Conservation (phyloP, 2,329 filamentous ascomycete species). For the Trichoderma sp. region DNA sequence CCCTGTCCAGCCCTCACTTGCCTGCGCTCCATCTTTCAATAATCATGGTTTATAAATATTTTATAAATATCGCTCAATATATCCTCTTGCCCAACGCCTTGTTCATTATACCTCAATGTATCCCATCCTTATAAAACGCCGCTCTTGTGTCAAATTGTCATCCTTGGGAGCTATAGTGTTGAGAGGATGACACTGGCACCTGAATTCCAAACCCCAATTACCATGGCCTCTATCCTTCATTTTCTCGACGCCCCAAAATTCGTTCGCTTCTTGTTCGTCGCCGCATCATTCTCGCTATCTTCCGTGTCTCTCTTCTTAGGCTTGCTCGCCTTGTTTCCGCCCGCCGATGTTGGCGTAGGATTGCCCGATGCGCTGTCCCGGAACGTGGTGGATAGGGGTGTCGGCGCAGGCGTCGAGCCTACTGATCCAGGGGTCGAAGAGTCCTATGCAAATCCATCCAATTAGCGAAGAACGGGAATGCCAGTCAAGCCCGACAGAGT, state of each 20-base stretch:
- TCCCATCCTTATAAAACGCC: slow-evolving; percentile 1
- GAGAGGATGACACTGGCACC: neutral
- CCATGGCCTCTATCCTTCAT: slow-evolving; percentile 25
- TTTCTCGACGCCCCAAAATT: slow-evolving; percentile 57
- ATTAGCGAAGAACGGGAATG: neutral
- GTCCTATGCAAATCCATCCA: slow-evolving; percentile 32
- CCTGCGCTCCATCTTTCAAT: neutral
- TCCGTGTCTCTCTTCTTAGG: slow-evolving; percentile 54
- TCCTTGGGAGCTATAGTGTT: neutral
- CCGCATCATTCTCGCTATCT: slow-evolving; percentile 59
- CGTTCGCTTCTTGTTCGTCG: slow-evolving; percentile 53
- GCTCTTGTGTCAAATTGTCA: neutral
- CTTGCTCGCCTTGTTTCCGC: slow-evolving; percentile 47
- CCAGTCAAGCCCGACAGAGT: neutral
- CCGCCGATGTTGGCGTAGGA: slow-evolving; percentile 54
- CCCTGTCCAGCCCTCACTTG: neutral
- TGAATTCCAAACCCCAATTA: neutral
- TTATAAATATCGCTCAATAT: neutral
- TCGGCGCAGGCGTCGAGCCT: slow-evolving; percentile 43
- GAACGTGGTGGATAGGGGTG: slow-evolving; percentile 55
- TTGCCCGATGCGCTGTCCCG: slow-evolving; percentile 49
- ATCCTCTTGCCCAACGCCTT: neutral
- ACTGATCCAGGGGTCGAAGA: slow-evolving; percentile 44
- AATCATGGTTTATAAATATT: neutral
- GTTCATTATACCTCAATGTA: neutral